Conservation (phyloP, 2,329 filamentous ascomycete species). For the Elsinoe batatas region DNA sequence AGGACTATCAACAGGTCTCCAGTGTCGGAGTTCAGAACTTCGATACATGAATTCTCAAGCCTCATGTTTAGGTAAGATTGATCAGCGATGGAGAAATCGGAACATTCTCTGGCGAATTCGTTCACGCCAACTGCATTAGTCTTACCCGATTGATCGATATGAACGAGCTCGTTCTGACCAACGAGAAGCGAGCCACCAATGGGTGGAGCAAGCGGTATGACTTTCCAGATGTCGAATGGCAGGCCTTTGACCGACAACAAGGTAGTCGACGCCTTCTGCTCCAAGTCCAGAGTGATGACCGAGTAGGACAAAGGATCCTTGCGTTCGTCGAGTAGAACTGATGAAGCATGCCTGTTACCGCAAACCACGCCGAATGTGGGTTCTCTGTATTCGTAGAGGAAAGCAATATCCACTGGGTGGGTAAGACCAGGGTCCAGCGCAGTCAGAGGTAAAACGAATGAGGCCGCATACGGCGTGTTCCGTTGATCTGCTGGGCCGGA, state of each 20-base stretch:
- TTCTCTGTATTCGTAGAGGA: conserved; percentile 93
- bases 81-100: conserved; percentile 75
- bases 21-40: conserved; percentile 63
- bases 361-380: conserved; percentile 94
- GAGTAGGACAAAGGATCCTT: conserved; percentile 84
- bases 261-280: conserved; percentile 85
- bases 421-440: conserved; percentile 78
- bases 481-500: conserved; percentile 17
- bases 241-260: conserved; percentile 77
- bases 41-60: conserved; percentile 70
- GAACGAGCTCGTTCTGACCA: conserved; percentile 82
- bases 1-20: conserved; percentile 81
- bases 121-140: conserved; percentile 89
- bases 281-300: conserved; percentile 88
- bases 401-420: conserved; percentile 83
- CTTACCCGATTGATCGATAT: conserved; percentile 92
- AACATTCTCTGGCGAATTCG: conserved; percentile 71
- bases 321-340: conserved; percentile 60
- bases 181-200: conserved; percentile 82
- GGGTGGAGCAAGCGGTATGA: conserved; percentile 73
- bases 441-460: conserved; percentile 85
- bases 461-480: conserved; percentile 67
- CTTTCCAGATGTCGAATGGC: conserved; percentile 75
- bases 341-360: conserved; percentile 62
- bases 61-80: conserved; percentile 72